Evolutionary conservation across 2,329 filamentous ascomycete species (phyloP).

Genomic region (Colletotrichum incanum): DNA sequence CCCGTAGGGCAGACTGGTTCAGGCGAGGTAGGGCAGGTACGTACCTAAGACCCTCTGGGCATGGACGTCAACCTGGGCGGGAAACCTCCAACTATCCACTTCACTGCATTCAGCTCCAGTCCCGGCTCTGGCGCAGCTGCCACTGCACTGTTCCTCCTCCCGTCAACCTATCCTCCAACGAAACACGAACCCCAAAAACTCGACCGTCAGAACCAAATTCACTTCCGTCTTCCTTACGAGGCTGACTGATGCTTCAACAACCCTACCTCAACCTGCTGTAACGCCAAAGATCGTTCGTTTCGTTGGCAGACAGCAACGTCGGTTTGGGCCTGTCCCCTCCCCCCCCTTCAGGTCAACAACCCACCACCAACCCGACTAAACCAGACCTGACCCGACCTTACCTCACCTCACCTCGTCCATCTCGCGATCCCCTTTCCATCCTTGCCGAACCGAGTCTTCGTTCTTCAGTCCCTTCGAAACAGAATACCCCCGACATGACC

Average conservation of each 20-base stretch:
- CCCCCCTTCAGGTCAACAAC: slow-evolving; percentile 16
- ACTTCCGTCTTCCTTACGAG: background rate
- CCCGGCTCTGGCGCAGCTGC: slow-evolving; percentile 30
- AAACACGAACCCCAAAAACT: slow-evolving; percentile 2
- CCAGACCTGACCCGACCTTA: slow-evolving; percentile 10
- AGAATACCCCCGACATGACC: slow-evolving; percentile 55
- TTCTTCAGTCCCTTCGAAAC: background rate
- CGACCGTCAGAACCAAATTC: slow-evolving; percentile 11
- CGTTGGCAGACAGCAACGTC: slow-evolving; percentile 10
- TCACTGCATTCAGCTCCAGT: slow-evolving; percentile 41
- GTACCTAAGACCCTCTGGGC: slow-evolving; percentile 33
- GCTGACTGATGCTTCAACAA: slow-evolving; percentile 21
- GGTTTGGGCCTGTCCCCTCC: background rate
- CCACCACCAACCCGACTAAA: background rate
- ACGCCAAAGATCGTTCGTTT: slow-evolving; percentile 17
- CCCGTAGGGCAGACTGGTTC: slow-evolving; percentile 6
- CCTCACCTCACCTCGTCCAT: slow-evolving; percentile 5
- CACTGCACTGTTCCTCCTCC: slow-evolving; percentile 18
- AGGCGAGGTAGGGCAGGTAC: slow-evolving; percentile 22
- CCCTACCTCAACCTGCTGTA: background rate
- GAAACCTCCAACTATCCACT: slow-evolving; percentile 43
- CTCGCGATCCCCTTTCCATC: background rate
- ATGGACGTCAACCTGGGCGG: slow-evolving; percentile 30
- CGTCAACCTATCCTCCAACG: slow-evolving; percentile 24
- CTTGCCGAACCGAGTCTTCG: slow-evolving; percentile 2